A percentile compares a stretch with the other conserved stretches of the same genome.
Conservation (phyloP, 495 filamentous ascomycete genomes). For the Pyrenula massariospora region DNA sequence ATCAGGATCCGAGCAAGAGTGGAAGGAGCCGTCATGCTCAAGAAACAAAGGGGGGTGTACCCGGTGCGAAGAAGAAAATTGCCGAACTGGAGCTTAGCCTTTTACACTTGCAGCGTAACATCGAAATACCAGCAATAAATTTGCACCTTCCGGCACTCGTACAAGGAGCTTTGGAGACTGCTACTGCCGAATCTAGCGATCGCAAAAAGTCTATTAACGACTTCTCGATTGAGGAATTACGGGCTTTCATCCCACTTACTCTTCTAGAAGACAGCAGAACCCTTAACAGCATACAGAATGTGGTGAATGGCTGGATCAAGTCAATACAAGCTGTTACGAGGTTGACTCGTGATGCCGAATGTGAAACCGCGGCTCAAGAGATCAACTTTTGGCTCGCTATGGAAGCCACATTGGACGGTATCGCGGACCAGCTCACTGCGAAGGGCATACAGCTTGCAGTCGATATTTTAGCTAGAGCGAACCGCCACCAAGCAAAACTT, state of each 20-base stretch:
- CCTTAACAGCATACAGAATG: slow-evolving; percentile 85
- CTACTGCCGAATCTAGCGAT: slow-evolving; percentile 53
- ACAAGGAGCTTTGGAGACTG: slow-evolving; percentile 70
- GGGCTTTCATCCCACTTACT: slow-evolving; percentile 46
- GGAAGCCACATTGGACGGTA: slow-evolving; percentile 80
- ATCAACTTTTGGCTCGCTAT: slow-evolving; percentile 98
- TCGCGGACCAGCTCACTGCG: slow-evolving; percentile 75
- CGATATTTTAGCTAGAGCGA: slow-evolving; percentile 87
- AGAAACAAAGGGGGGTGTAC: slow-evolving; percentile 85
- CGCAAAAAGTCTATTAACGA: slow-evolving; percentile 56
- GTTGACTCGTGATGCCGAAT: slow-evolving; percentile 77
- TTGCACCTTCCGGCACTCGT: slow-evolving; percentile 62
- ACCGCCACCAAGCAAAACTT: slow-evolving; percentile 90
- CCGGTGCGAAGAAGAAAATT: slow-evolving; percentile 91
- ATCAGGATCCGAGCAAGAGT: slow-evolving; percentile 55
- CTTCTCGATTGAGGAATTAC: background rate
- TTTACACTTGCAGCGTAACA: slow-evolving; percentile 88
- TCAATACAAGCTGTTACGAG: slow-evolving; percentile 96
- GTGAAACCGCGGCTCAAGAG: slow-evolving; percentile 85
- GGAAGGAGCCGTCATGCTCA: slow-evolving; percentile 62
- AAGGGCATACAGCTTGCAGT: slow-evolving; percentile 87
- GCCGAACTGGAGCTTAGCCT: slow-evolving; percentile 86
- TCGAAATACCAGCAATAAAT: slow-evolving; percentile 85
- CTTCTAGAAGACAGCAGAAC: slow-evolving; percentile 77
- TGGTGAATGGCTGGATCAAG: slow-evolving; percentile 94